phyloP scores from a whole-genome alignment of 2,329 filamentous ascomycete genomes.

The Aspergillus spinulosporus region DNA sequence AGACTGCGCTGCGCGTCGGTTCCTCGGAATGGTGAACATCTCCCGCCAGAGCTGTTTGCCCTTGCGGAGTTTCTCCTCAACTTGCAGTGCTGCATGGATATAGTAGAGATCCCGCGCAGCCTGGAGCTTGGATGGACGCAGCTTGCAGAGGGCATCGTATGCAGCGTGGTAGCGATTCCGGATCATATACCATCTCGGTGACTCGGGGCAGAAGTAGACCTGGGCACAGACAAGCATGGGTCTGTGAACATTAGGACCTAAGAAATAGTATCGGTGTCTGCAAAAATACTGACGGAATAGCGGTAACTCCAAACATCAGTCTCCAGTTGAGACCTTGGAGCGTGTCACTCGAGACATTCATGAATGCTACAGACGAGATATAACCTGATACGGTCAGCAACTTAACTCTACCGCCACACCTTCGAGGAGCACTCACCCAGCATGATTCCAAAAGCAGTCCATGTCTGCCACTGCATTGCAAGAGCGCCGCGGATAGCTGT shows the following conservation, averaged over 20 bases:
- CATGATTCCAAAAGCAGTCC: conserved; percentile 50
- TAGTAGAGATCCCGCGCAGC: conserved; percentile 60
- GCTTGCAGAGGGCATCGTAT: conserved; percentile 50
- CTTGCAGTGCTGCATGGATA: conserved; percentile 58
- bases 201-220: conserved; percentile 66
- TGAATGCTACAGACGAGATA: conserved; percentile 51
- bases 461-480: conserved; percentile 57
- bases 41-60: conserved; percentile 57
- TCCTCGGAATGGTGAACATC: conserved; percentile 62
- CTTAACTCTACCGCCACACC: no score
- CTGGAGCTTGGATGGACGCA: conserved; percentile 54
- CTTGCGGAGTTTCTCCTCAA: conserved; percentile 57
- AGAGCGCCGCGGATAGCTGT: conserved; percentile 52
- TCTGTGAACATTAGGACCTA: neutral
- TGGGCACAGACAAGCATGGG: conserved; percentile 56
- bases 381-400: conserved; percentile 30
- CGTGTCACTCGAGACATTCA: conserved; percentile 27
- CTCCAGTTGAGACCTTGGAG: conserved; percentile 61
- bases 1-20: conserved; percentile 59
- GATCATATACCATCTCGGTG: conserved; percentile 54
- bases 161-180: conserved; percentile 48
- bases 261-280: neutral
- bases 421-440: conserved; percentile 26
- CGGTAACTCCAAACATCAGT: conserved; percentile 67
- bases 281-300: conserved; percentile 48